Conservation (phyloP, 2,329 filamentous ascomycete species). For the Cyphellophora europaea region DNA sequence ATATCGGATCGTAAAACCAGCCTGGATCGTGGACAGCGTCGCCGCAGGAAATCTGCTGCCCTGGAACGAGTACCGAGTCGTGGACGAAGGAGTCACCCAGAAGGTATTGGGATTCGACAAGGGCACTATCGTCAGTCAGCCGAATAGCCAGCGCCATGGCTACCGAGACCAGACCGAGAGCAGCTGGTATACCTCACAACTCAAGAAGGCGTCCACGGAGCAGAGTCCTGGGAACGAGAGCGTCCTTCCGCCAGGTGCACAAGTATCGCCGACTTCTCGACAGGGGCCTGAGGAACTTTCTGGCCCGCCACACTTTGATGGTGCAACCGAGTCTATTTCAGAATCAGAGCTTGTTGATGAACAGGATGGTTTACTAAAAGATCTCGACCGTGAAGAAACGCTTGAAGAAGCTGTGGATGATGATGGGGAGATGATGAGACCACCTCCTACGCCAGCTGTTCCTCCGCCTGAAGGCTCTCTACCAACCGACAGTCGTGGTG, state of each 20-base stretch:
- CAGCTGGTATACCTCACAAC: slow-evolving; percentile 73
- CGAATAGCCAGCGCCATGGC: slow-evolving; percentile 48
- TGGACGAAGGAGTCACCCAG: slow-evolving; percentile 77
- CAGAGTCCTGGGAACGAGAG: no score
- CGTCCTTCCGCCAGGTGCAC: no score
- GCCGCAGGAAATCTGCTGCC: slow-evolving; percentile 69
- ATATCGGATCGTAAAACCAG: slow-evolving; percentile 88
- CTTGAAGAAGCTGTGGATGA: slow-evolving; percentile 1
- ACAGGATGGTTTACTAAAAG: not conserved
- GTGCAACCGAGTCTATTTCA: not conserved
- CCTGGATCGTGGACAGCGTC: slow-evolving; percentile 89
- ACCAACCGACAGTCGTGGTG: not conserved
- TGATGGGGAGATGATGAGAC: not conserved
- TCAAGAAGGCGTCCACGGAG: slow-evolving; percentile 28
- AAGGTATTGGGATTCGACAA: slow-evolving; percentile 59
- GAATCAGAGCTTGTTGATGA: not conserved
- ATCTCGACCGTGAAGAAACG: not conserved
- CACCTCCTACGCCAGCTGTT: not conserved
- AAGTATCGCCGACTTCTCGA: not conserved
- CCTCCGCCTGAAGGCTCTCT: not conserved
- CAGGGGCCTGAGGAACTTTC: no score
- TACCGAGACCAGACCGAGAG: slow-evolving; percentile 74
- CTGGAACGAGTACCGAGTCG: slow-evolving; percentile 75
- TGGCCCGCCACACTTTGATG: no score
- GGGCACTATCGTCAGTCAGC: slow-evolving; percentile 58